Evolutionary conservation across 495 filamentous ascomycete species (phyloP), one percentile per base, ranked within the genome.

Genomic region (Penicillium coffeae): DNA sequence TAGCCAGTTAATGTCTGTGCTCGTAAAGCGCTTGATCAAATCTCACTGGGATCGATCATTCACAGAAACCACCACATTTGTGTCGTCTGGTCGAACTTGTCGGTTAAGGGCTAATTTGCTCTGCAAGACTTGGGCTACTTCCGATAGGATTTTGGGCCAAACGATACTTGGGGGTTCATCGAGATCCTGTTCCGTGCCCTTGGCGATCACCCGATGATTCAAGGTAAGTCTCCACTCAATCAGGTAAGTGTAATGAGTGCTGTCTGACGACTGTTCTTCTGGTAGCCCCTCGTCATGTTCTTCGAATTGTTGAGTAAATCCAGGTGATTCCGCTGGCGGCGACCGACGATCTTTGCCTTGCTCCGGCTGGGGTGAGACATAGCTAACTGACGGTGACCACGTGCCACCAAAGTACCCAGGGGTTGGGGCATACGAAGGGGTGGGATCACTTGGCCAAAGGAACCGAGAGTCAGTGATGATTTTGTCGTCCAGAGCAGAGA

Each of bases 21-120:
- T 3, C 3, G 60, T 36, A 47, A 58, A 60, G 0, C 45, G 38
- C 36, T 64, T 56, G 12, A 18, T 59, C 16, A 62, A 50, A 45
- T 64, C 50, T 12, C 50, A 45, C 40, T 61, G 36, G 20, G 47
- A 49, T 9, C 50, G 49, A 50, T 66, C 41, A 39, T 56, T 60
- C 12, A 62, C 54, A 15, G 45, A 53, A 8, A 59, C 46, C 2
- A 51, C 42, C 19, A 61, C 43, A 5, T 22, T 39, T n/a, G 42
- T 63, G 19, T 66, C 39, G 34, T 64, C 58, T 18, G 37, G 34
- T 34, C 42, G 47, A 16, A 60, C 52, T 13, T 38, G 46, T 12
- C 39, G 18, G 22, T 42, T 21, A 19, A 8, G 39, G 14, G 39
- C 13, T 22, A 42, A 22, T 14, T 42, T 42, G 3, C 39, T 13